Percentiles rank a stretch among this genome's conserved stretches.
Evolutionary conservation across 1,139 yeast genomes (phyloP).

Genomic region (Hemisphaericaspora xylofermentans): DNA sequence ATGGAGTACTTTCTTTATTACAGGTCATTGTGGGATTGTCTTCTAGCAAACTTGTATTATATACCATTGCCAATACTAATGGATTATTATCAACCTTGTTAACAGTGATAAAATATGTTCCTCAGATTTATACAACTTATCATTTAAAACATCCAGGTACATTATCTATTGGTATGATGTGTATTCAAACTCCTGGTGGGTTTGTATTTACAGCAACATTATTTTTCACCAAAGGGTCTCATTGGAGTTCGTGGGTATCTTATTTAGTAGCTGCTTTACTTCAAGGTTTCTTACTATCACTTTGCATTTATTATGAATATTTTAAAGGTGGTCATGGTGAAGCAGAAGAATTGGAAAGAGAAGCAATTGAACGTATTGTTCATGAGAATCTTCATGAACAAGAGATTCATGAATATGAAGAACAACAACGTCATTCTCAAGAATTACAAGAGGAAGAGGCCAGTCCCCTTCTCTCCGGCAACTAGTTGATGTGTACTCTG

Average conservation of each 20-base stretch:
- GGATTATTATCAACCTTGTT: slow-evolving; percentile 64
- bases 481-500: too few relatives aligned
- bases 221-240: slow-evolving; percentile 69
- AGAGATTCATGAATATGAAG: not conserved
- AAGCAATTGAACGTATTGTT: slow-evolving; percentile 33
- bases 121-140: slow-evolving; percentile 75
- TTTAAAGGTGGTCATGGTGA: slow-evolving; percentile 23
- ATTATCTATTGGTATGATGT: slow-evolving; percentile 77
- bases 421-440: too few relatives aligned
- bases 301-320: slow-evolving; percentile 42
- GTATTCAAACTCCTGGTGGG: slow-evolving; percentile 90
- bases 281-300: slow-evolving; percentile 48
- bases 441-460: slow-evolving; percentile 1
- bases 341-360: slow-evolving; percentile 32
- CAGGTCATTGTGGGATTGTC: slow-evolving; percentile 33
- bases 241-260: slow-evolving; percentile 88
- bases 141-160: slow-evolving; percentile 76
- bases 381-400: slow-evolving; percentile 24
- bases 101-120: slow-evolving; percentile 73
- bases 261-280: slow-evolving; percentile 69
- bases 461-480: slow-evolving; percentile 4
- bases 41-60: slow-evolving; percentile 20
- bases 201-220: slow-evolving; percentile 72
- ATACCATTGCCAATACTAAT: slow-evolving; percentile 53
- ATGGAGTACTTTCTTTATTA: slow-evolving; percentile 34